Base-by-base conservation (phyloP, 2,329 filamentous ascomycete species). In the Aspergillus luchuensis region DNA sequence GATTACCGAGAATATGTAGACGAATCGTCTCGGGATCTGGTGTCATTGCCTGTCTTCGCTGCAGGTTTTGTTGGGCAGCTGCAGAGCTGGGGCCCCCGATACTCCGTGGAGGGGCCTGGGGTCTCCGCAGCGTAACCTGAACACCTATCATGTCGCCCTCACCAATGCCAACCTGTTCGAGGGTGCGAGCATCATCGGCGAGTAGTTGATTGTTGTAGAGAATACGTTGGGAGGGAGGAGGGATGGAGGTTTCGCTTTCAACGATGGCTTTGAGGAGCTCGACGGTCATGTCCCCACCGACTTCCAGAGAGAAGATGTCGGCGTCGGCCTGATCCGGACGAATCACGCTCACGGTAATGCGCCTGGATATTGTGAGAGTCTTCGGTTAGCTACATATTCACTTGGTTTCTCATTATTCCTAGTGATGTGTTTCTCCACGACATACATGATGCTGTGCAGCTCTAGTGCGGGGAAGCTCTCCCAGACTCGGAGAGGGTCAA, bases 101-200 rank as follows among this genome's bases (percentile, higher is more conserved):
- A 57, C 64, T 69, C 67, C 72, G 60, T 56, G 70, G 60, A 60
- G 73, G 68, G 39, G 69, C 74, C 43, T 67, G 70, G n/a, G 70
- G 68, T 36, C 64, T 65, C 33, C 71, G 72, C 30, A 72, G 61
- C 59, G 67, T 70, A 67, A 97, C 89, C 73, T 96, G 90, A 67
- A 98, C 85, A 30, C 91, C 92, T 66, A 99, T 81, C 91, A 99
- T 93, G 72, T 97, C 95, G 58, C 92, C 92, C 78, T 98, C 91
- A 52, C 83, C 86, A 69, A 99, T 90, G 45, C 89, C 85, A 33
- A 93, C 85, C 70, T 94, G 85, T 67, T 92, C 87, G 72, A 99
- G 85, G 3, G 92, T 97, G 76, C 92, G 90, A 60, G 84, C 78
- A 70, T 93, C 89, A 77, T 92, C 89, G 67, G 82, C 84, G 58